phyloP scores from a whole-genome alignment of 352 stramenopile genomes.

The Phytophthora sp. region DNA sequence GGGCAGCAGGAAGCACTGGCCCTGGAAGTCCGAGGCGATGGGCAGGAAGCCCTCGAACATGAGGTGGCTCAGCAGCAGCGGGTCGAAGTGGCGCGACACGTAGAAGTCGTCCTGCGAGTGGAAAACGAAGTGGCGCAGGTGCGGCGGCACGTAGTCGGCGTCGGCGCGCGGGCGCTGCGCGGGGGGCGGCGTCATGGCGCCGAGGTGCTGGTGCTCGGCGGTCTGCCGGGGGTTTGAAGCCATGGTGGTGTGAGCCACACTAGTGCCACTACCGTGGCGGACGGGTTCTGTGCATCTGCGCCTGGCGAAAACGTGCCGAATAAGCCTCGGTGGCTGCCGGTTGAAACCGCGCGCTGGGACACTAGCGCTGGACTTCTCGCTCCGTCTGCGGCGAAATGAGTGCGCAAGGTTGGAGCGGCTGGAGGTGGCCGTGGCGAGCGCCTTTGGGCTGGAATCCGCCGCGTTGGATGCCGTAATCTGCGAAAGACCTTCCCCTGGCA shows the following conservation, averaged over 20 bases:
- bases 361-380: not conserved
- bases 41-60: slow-evolving; percentile 96
- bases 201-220: not conserved
- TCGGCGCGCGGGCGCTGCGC: slow-evolving; percentile 40
- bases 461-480: no score
- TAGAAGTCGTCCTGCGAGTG: slow-evolving; percentile 96
- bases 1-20: slow-evolving; percentile 77
- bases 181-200: slow-evolving; percentile 12
- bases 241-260: not conserved
- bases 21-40: slow-evolving; percentile 88
- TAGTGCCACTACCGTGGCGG: no score
- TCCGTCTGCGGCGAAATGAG: slow-evolving; percentile 6
- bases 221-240: slow-evolving; percentile 10
- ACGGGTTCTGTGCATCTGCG: not conserved
- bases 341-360: not conserved
- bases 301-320: not conserved
- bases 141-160: slow-evolving; percentile 87
- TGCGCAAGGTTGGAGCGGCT: not conserved
- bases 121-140: slow-evolving; percentile 84
- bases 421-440: not conserved
- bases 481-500: no score
- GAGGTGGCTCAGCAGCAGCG: slow-evolving; percentile 87
- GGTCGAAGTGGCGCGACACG: slow-evolving; percentile 89
- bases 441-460: no score
- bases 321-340: not conserved